phyloP scores from a whole-genome alignment of 2,329 filamentous ascomycete species.

The Bipolaris oryzae region DNA sequence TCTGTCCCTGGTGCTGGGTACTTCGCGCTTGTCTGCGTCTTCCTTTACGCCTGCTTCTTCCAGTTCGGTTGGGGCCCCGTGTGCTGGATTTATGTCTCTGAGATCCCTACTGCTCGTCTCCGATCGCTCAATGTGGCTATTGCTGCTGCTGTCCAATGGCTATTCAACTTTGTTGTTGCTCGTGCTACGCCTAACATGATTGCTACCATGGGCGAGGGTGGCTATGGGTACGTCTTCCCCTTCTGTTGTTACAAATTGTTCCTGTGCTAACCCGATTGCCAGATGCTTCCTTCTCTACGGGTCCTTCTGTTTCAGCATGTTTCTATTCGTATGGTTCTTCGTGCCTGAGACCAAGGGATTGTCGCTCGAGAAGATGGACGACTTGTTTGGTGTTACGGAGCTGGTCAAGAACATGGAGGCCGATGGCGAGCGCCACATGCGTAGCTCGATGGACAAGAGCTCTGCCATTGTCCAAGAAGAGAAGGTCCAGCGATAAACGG shows the following conservation, averaged over 20 bases:
- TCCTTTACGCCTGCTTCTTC: slow-evolving; percentile 73
- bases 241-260: slow-evolving; percentile 46
- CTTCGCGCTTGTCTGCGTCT: slow-evolving; percentile 72
- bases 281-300: slow-evolving; percentile 74
- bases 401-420: slow-evolving; percentile 46
- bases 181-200: slow-evolving; percentile 72
- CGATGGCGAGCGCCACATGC: slow-evolving; percentile 36
- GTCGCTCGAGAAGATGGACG: slow-evolving; percentile 68
- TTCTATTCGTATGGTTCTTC: slow-evolving; percentile 69
- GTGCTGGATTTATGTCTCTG: slow-evolving; percentile 74
- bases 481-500: slow-evolving; percentile 27
- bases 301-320: slow-evolving; percentile 69
- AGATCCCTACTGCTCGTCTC: slow-evolving; percentile 71
- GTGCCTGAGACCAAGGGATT: slow-evolving; percentile 75
- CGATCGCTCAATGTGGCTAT: slow-evolving; percentile 71
- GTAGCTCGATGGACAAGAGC: slow-evolving; percentile 32
- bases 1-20: slow-evolving; percentile 70
- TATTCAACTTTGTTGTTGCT: slow-evolving; percentile 77
- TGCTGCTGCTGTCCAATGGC: slow-evolving; percentile 67
- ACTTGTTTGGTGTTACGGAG: slow-evolving; percentile 67
- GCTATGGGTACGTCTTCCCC: slow-evolving; percentile 53
- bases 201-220: slow-evolving; percentile 56
- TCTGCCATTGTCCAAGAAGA: slow-evolving; percentile 27
- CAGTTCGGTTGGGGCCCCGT: slow-evolving; percentile 67
- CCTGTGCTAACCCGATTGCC: slow-evolving; percentile 42